Percentiles rank a stretch among this genome's conserved stretches.
phyloP scores from a whole-genome alignment of 169 alveolate species.

The Amoebophrya sp. region DNA sequence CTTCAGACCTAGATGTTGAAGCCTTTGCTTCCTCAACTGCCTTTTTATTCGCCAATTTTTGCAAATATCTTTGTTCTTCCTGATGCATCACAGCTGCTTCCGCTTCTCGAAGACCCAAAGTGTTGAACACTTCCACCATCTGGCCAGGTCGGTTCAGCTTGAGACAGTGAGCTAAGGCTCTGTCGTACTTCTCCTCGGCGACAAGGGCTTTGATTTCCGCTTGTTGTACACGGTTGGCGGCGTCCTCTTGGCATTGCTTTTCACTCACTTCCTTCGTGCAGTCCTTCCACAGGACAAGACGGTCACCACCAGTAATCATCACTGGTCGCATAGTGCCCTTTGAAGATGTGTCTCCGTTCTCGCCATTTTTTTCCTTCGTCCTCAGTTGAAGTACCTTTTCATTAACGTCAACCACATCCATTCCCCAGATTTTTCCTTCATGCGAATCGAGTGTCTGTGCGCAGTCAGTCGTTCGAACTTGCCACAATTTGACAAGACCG shows the following conservation, averaged over 20 bases:
- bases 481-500: conserved; percentile 72
- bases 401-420: not conserved
- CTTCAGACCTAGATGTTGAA: not conserved
- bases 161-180: not conserved
- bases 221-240: not conserved
- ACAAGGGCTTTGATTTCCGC: not conserved
- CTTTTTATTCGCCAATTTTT: too few species aligned
- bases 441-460: conserved; percentile 65
- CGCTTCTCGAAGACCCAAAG: not conserved
- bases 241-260: not conserved
- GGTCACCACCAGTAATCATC: conserved; percentile 28
- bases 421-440: conserved; percentile 47
- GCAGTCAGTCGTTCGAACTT: conserved; percentile 63
- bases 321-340: not conserved
- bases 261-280: conserved; percentile 13
- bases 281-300: conserved; percentile 30
- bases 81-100: not conserved
- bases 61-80: not conserved
- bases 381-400: not conserved
- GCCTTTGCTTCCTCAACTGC: not conserved
- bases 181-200: not conserved
- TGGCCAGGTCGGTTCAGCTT: not conserved
- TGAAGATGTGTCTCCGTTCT: too few species aligned
- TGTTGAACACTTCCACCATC: not conserved
- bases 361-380: not conserved